Conservation (phyloP, 2,329 filamentous ascomycete genomes). For the Trichoderma endophyticum region DNA sequence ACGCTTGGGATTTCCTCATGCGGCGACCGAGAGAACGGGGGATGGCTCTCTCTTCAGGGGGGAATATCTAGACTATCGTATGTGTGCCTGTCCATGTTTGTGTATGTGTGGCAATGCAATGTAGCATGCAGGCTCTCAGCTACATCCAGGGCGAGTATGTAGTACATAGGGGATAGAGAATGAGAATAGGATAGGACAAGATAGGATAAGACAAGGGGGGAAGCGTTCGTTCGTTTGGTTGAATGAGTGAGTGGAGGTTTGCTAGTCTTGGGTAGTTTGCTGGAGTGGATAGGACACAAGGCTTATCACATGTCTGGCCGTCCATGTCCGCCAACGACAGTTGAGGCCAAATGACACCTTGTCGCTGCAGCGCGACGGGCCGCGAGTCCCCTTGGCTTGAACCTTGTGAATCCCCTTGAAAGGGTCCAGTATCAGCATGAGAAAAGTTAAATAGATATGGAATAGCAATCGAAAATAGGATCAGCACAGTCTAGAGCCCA, state of each 20-base stretch:
- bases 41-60: neutral
- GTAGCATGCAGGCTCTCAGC: neutral
- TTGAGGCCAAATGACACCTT: neutral
- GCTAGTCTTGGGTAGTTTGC: neutral
- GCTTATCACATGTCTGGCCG: constrained; percentile 4
- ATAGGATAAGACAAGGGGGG: neutral
- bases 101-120: neutral
- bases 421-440: neutral
- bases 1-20: constrained; percentile 11
- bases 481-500: neutral
- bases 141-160: neutral
- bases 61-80: neutral
- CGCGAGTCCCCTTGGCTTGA: neutral
- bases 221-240: neutral
- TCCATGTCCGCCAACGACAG: neutral
- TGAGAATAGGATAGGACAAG: neutral
- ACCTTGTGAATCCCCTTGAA: neutral
- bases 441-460: neutral
- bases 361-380: constrained; percentile 1
- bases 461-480: neutral
- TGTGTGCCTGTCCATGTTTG: neutral
- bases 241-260: neutral
- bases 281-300: neutral
- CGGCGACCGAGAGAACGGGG: constrained; percentile 9
- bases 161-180: neutral